Evolutionary conservation across 768 basidiomycete species (phyloP), one percentile per base, ranked within the genome.

Genomic region (Psilocybe sp.): DNA sequence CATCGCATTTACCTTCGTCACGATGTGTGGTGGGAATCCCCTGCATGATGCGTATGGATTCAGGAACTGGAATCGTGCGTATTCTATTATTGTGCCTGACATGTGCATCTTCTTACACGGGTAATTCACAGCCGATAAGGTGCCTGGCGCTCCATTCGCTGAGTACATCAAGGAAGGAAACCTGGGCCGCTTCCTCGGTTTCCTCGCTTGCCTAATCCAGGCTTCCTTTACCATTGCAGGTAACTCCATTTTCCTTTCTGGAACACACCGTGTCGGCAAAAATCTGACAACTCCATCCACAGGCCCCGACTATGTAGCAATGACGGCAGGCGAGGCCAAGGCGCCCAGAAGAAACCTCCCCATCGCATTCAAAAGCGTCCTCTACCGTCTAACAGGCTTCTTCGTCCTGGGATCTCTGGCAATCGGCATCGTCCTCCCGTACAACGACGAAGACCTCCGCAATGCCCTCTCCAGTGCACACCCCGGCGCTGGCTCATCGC

Each of bases 401-500:
- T 92, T 90, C 70, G 74, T 89, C 42, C 64, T 89, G 38, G 87
- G 87, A 10, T 74, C 85, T 35, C 68, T 89, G 50, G 80, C 84
- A 60, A 75, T 86, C 40, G 89, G 90, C 40, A 83, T 91, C 71
- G 77, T 92, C 40, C 84, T 93, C 19, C 87, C 87, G 1, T 89
- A 82, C 60, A 78, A 82, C 54, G 85, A 91, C 59, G 70, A 75
- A 1, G 59, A 72, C 40, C 72, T 91, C 28, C 69, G 83, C 34
- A 59, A 63, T 41, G 79, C 76, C 0, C 61, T 79, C 15, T 81
- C 80, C 1, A 76, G 79, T 43, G 88, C 89, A 1, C 68, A 66
- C 34, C 75, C 78, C 1, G 77, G 76, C 15, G 77, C 77, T 33
- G 82, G 83, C 2, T 70, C 85, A 20, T 89, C 87, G 7, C 91